Conservation (phyloP, 2,329 filamentous ascomycete species). For the Pyricularia grisea region DNA sequence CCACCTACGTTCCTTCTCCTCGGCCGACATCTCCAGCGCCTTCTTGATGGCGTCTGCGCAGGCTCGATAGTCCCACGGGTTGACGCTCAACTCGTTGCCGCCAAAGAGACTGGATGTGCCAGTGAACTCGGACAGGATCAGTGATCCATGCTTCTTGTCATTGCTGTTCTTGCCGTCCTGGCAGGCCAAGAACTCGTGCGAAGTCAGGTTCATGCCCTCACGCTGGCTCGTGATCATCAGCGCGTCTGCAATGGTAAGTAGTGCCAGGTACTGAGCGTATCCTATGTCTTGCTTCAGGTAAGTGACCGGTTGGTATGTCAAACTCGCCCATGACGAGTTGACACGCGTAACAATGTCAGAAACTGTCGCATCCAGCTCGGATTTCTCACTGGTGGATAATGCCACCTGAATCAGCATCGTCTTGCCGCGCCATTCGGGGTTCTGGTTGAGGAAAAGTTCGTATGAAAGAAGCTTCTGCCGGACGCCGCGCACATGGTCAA, state of each 20-base stretch:
- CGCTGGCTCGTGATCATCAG: constrained; percentile 92
- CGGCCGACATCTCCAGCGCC: constrained; percentile 69
- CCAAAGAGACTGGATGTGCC: constrained; percentile 82
- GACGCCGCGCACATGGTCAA: constrained; percentile 86
- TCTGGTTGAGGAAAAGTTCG: constrained; percentile 88
- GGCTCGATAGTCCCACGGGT: constrained; percentile 89
- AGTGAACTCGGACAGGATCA: constrained; percentile 93
- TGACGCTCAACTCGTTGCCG: constrained; percentile 73
- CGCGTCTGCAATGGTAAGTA: constrained; percentile 81
- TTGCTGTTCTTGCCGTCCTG: constrained; percentile 69
- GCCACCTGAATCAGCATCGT: constrained; percentile 92
- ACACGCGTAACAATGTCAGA: constrained; percentile 92
- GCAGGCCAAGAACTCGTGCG: constrained; percentile 87
- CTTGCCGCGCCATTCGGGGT: constrained; percentile 80
- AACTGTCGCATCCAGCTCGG: constrained; percentile 77
- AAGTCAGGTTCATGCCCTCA: constrained; percentile 95
- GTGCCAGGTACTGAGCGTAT: constrained; percentile 85
- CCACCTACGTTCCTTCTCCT: constrained; percentile 70
- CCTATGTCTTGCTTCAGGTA: constrained; percentile 93
- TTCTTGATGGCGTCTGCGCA: constrained; percentile 78
- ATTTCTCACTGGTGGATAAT: constrained; percentile 79
- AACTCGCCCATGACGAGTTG: constrained; percentile 81
- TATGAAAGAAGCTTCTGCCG: constrained; percentile 88
- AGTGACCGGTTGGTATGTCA: constrained; percentile 86
- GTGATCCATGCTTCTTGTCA: constrained; percentile 68